A percentile compares a stretch with the other conserved stretches of the same genome.
These are phyloP conservation scores for Cladosporium colombiae DNA, from an alignment of 2,329 filamentous ascomycete genomes.

Conservation along the genomic window DNA sequence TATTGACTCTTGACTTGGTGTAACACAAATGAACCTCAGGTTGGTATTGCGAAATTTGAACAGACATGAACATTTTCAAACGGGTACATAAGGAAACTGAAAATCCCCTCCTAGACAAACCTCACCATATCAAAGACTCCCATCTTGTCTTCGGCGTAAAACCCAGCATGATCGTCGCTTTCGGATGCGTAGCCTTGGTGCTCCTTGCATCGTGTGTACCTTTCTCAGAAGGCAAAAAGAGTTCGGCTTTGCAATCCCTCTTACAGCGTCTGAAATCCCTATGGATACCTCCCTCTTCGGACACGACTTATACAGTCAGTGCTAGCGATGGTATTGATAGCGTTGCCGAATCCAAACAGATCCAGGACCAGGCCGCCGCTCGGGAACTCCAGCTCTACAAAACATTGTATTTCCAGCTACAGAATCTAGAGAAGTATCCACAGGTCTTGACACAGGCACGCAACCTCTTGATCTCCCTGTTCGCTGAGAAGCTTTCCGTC, in stretches of 20 bases:
- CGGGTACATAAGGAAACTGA: not conserved
- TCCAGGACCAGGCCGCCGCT: not conserved
- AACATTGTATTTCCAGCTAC: not conserved
- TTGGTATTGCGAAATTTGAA: not conserved
- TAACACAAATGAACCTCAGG: not conserved
- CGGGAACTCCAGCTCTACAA: not conserved
- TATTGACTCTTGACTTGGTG: not conserved
- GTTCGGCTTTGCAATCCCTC: not conserved
- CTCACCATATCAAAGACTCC: not conserved
- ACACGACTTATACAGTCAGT: not conserved
- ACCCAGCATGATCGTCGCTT: not conserved
- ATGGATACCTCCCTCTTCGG: not conserved
- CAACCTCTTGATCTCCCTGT: not conserved
- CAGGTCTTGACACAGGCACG: not conserved
- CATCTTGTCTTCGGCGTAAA: not conserved
- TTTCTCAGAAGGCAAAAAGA: not conserved
- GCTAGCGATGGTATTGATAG: not conserved
- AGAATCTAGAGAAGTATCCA: not conserved
- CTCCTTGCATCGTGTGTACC: not conserved
- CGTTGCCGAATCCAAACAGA: not conserved
- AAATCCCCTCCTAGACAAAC: not conserved
- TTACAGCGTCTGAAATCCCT: not conserved
- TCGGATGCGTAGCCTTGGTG: not conserved
- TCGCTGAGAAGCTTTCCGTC: not conserved
- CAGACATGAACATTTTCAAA: not conserved